Evolutionary conservation across 768 basidiomycete genomes (phyloP).

Genomic region (Trametes punicea): DNA sequence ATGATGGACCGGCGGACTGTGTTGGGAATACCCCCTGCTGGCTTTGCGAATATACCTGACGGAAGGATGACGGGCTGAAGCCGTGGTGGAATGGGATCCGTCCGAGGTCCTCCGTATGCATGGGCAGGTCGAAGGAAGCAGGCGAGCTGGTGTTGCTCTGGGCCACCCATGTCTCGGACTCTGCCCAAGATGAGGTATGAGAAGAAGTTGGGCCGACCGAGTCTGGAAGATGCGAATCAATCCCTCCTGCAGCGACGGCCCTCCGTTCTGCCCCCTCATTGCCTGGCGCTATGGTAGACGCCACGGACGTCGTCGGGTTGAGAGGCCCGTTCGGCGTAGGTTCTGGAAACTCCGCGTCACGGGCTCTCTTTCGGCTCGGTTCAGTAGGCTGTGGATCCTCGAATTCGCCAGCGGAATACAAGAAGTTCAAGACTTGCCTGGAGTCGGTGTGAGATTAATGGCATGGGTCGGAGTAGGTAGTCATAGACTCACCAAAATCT

Average conservation of each 20-base stretch:
- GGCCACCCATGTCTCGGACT: background rate
- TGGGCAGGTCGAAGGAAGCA: conserved; percentile 6
- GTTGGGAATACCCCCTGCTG: background rate
- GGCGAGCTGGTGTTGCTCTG: background rate
- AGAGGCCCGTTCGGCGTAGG: no score
- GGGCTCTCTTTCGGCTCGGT: background rate
- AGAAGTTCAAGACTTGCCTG: background rate
- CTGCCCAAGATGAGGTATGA: background rate
- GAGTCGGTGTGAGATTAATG: background rate
- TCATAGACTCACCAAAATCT: background rate
- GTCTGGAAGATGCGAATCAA: no score
- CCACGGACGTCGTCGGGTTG: no score
- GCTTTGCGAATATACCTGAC: conserved; percentile 28
- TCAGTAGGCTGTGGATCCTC: background rate
- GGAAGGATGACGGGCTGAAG: conserved; percentile 5
- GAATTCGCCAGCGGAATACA: conserved; percentile 2
- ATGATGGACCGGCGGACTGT: background rate
- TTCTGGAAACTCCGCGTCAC: background rate
- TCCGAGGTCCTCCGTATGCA: conserved; percentile 30
- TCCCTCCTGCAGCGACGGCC: no score
- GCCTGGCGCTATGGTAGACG: no score
- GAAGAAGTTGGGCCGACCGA: no score
- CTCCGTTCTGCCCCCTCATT: no score
- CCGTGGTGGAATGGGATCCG: conserved; percentile 42
- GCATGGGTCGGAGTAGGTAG: background rate